Conservation (phyloP, 169 alveolate genomes). For the Ichthyophthirius multifiliis region DNA sequence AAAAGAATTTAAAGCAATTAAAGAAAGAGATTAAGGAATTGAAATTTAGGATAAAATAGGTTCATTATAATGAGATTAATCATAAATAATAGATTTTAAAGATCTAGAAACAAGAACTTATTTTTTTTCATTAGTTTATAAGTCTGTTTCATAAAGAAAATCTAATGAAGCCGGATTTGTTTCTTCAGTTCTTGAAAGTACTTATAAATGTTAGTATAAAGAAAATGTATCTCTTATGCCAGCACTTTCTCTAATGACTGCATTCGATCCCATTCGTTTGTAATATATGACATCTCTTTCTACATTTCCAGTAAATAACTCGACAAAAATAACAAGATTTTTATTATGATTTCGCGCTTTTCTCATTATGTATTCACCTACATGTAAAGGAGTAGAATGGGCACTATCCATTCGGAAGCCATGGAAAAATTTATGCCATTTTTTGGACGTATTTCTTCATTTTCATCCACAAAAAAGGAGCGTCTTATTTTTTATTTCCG, state of each 20-base stretch:
- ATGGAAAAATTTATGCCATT: conserved; percentile 85
- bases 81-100: conserved; percentile 85
- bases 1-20: conserved; percentile 80
- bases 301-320: conserved; percentile 87
- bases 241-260: conserved; percentile 87
- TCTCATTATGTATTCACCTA: conserved; percentile 87
- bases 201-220: conserved; percentile 11
- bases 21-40: conserved; percentile 75
- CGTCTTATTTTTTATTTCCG: conserved; percentile 84
- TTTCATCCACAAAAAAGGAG: conserved; percentile 88
- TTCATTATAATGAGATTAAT: conserved; percentile 93
- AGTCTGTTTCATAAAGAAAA: background rate
- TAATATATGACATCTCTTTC: conserved; percentile 86
- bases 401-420: conserved; percentile 95
- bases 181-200: conserved; percentile 8
- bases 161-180: conserved; percentile 19
- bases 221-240: background rate
- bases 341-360: conserved; percentile 88
- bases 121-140: conserved; percentile 9
- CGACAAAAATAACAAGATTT: conserved; percentile 89
- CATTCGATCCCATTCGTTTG: conserved; percentile 85
- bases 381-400: conserved; percentile 92
- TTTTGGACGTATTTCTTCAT: conserved; percentile 88
- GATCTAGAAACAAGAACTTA: conserved; percentile 45
- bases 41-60: conserved; percentile 72